Base-by-base conservation (phyloP, 345 rosid genomes). In the Aethionema arabicum region DNA sequence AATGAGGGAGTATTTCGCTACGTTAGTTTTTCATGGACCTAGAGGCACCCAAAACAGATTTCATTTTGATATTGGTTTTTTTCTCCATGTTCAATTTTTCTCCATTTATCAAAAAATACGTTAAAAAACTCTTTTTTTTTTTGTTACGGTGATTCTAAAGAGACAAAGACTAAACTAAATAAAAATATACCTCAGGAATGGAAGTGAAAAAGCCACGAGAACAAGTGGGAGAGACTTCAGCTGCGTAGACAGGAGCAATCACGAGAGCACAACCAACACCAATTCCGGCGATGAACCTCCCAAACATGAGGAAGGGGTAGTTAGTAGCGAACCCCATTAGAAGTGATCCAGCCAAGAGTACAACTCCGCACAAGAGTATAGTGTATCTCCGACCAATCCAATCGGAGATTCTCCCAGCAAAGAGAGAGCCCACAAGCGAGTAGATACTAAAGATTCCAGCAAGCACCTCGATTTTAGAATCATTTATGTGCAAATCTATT, bases 371-470 rank as follows among this genome's bases (percentile, higher is more conserved):
- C 1, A 90, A 57, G 9, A 87, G 91, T 9, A 93, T 87, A 3
- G 99, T 93, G 75, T 81, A 93, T 21, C 92, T 87, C n/a, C 97
- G 85, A 9, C 99, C 99, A 11, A 93, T 69, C 96, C 82, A 84
- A 46, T 93, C 97, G 4, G 99, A 93, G 15, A 96, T 87, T 56
- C 72, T 68, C 0, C 99, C 97, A 32, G 97, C 99, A 0, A 80
- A 80, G n/a, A 74, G 78, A 1, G 97, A 83, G 36, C 99, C 99
- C 0, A 93, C 5, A 0, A 93, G 85, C 0, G 85, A 85, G 72
- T 65, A 87, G 6, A 90, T 5, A 76, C 83, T 93, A 8, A 93
- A 65, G 41, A 33, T 78, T 0, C 99, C 99, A 10, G 66, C 78
- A 3, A 93, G 77, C 9, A 93, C 33, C 14, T 78, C 87, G 14